These are phyloP conservation scores for Chrysosporium queenslandicum DNA, from an alignment of 2,329 filamentous ascomycete species.

Conservation along the genomic window DNA sequence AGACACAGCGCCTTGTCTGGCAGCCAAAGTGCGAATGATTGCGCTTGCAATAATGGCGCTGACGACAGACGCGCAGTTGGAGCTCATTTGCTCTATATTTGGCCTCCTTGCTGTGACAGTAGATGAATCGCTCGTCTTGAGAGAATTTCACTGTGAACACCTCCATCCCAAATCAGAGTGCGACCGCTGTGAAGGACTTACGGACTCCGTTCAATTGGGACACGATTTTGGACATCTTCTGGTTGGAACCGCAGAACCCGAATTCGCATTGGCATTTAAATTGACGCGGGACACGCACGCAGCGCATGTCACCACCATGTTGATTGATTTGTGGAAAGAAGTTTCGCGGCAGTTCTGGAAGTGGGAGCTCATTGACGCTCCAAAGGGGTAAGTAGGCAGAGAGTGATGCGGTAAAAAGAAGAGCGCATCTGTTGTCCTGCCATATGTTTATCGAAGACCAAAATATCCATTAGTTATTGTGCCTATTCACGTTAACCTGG, in stretches of 20 bases:
- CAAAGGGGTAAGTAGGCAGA: not conserved
- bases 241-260: slow-evolving; percentile 11
- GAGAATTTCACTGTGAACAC: slow-evolving; percentile 17
- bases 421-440: not conserved
- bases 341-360: slow-evolving; percentile 27
- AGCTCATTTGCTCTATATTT: slow-evolving; percentile 34
- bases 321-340: slow-evolving; percentile 30
- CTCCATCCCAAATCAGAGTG: slow-evolving; percentile 17
- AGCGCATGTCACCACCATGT: slow-evolving; percentile 25
- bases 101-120: slow-evolving; percentile 29
- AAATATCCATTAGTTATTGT: not conserved
- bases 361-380: slow-evolving; percentile 21
- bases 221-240: slow-evolving; percentile 29
- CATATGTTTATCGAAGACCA: slow-evolving; percentile 1
- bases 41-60: slow-evolving; percentile 31
- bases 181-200: slow-evolving; percentile 19
- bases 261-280: not conserved
- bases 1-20: slow-evolving; percentile 18
- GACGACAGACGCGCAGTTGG: slow-evolving; percentile 31
- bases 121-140: slow-evolving; percentile 20
- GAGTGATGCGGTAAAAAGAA: not conserved
- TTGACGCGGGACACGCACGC: slow-evolving; percentile 16
- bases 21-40: slow-evolving; percentile 27
- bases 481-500: not conserved
- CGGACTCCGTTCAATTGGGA: slow-evolving; percentile 25